Base-by-base conservation (phyloP, 2,329 filamentous ascomycete genomes). In the Colletotrichum euphorbiae region DNA sequence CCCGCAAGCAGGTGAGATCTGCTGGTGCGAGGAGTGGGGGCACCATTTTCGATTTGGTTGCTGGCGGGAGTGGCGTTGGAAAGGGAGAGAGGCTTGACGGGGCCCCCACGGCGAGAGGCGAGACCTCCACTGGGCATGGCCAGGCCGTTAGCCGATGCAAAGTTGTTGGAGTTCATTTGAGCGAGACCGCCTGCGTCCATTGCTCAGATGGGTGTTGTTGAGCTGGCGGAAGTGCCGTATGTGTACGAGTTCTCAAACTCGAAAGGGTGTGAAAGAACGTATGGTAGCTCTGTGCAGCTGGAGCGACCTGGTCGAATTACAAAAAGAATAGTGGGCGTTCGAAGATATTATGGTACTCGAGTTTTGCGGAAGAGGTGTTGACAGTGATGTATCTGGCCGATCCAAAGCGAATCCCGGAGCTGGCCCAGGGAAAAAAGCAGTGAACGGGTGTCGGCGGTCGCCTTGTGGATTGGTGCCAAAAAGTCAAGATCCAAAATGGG, bases 121-220 rank as follows among this genome's bases (percentile, higher is more conserved):
- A 97, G 92, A 76, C 94, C 93, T 72, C 91, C 89, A 70, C 89
- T 85, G 60, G 94, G 91, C 82, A 93, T 89, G 76, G 90, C 89
- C 74, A 97, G 85, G 74, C 89, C 90, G 80, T 88, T 88, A 77
- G 88, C 85, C 80, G 91, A 85, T 79, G 87, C 83, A 80, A 92
- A 92, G 80, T 90, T 88, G 85, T 90, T 93, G 86, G 93, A 95
- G 84, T 93, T 93, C 95, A 98, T 98, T 88, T 97, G 94, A 96
- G 94, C 91, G 86, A 97, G 93, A 96, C 94, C 93, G 88, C 95
- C 95, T 89, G 95, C 91, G 95, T 97, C 92, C 91, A 97, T 91
- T 74, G 80, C 82, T 86, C 83, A 82, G 77, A 74, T 54, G 51
- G 17, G 36, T 55, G 42, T 58, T 17, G 36, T 31, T 38, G 67